A percentile compares a stretch with the other conserved stretches of the same genome.
Evolutionary conservation across 140 eudicot species (phyloP).

Genomic region (Senecio squalidus): DNA sequence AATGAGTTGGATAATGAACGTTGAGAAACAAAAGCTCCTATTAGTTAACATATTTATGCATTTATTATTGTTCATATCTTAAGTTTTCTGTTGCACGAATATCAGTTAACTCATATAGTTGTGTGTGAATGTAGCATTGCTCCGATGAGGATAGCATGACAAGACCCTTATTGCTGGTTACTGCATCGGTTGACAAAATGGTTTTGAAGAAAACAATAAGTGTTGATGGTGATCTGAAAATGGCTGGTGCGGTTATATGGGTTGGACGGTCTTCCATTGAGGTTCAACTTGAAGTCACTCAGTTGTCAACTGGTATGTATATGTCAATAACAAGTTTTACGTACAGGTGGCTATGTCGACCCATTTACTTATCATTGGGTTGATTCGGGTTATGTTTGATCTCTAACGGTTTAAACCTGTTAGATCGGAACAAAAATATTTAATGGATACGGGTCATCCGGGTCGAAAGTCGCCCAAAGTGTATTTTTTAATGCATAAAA

Average conservation of each 20-base stretch:
- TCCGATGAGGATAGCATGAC: constrained; percentile 90
- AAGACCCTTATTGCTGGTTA: constrained; percentile 78
- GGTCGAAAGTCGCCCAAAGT: constrained; percentile 2
- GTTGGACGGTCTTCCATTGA: constrained; percentile 96
- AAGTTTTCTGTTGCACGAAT: not conserved
- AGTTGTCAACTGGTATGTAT: constrained; percentile 47
- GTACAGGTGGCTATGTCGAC: too few relatives aligned
- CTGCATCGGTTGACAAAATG: constrained; percentile 98
- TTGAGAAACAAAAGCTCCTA: constrained; percentile 2
- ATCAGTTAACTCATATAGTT: not conserved
- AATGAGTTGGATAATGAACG: not conserved
- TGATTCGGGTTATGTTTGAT: too few relatives aligned
- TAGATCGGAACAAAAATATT: too few relatives aligned
- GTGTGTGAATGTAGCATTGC: constrained; percentile 63
- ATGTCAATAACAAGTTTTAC: too few relatives aligned
- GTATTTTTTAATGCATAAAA: not conserved
- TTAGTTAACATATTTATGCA: not conserved
- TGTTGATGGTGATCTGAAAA: constrained; percentile 74
- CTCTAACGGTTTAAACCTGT: too few relatives aligned
- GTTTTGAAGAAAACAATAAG: constrained; percentile 81
- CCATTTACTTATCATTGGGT: too few relatives aligned
- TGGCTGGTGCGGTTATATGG: constrained; percentile 91
- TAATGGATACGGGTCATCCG: not conserved
- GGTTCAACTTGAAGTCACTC: constrained; percentile 85
- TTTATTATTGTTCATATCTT: constrained; percentile 3